Conservation (phyloP, 2,329 filamentous ascomycete species). For the Gliomastix tumulicola region DNA sequence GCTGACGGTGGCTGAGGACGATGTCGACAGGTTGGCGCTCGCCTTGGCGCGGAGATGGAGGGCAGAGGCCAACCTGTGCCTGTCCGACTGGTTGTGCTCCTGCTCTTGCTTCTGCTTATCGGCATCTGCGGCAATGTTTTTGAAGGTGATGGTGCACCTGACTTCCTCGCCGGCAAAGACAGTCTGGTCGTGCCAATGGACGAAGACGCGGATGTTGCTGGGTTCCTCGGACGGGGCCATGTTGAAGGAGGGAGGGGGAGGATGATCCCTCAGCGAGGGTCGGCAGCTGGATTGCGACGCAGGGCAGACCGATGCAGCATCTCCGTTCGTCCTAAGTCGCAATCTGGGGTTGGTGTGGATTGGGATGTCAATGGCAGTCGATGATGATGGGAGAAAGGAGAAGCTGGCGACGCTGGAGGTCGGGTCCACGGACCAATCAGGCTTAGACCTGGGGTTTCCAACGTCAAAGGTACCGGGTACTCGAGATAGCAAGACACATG, state of each 20-base stretch:
- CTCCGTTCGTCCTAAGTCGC: too few species aligned
- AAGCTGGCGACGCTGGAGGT: too few species aligned
- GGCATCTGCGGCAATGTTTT: constrained; percentile 60
- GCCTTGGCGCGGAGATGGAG: constrained; percentile 33
- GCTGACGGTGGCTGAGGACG: constrained; percentile 27
- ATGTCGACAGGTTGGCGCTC: constrained; percentile 35
- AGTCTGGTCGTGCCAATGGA: constrained; percentile 88
- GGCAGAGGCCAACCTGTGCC: constrained; percentile 33
- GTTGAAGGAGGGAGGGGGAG: too few species aligned
- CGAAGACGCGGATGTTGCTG: constrained; percentile 85
- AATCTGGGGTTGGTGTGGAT: too few species aligned
- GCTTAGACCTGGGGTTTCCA: too few species aligned
- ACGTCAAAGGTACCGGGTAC: too few species aligned
- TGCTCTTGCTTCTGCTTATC: constrained; percentile 20
- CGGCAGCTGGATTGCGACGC: neutral
- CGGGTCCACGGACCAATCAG: too few species aligned
- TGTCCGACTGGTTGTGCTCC: constrained; percentile 17
- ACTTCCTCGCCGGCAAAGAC: constrained; percentile 96
- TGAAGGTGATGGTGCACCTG: constrained; percentile 94
- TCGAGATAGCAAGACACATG: too few species aligned
- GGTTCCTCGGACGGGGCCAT: constrained; percentile 40
- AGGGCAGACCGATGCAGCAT: constrained; percentile 1
- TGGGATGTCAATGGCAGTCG: too few species aligned
- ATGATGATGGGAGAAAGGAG: too few species aligned
- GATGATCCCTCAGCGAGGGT: neutral